Base-by-base conservation (phyloP, 352 stramenopile species). In the Phytophthora foliorum region DNA sequence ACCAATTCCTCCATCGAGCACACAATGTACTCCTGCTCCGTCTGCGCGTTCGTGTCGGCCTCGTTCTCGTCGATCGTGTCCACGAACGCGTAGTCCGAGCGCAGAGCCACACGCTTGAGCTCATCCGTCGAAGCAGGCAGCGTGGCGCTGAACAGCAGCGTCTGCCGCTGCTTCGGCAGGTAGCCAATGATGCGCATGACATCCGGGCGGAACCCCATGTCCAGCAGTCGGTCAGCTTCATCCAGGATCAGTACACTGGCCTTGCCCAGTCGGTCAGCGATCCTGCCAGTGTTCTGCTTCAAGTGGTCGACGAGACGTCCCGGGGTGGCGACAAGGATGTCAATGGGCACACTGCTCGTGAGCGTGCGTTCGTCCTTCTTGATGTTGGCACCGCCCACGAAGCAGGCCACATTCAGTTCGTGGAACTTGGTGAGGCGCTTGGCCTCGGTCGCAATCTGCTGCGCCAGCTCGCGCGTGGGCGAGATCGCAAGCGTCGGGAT, bases 281-380 rank as follows among this genome's bases (percentile, higher is more conserved):
- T 96, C 25, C 85, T 82, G 22, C 90, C 95, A 14, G 94, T 97
- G 73, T 92, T 78, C 69, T 98, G 97, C 63, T 95, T 86, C 32
- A 99, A 77, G 72, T 99, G 97, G 85, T 99, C 98, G 14, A 98
- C 74, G 17, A 99, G 82, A 67, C 98, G 85, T 34, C 98, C 98
- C 10, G 98, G 98, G 6, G 97, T 99, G 13, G 95, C 97, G 34
- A 99, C 95, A 4, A 99, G 74, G 53, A 99, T 95, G 74, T 99
- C 88, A 25, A 97, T 77, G 3, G 77, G 72, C 10, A 45, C 55
- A 44, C 52, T 60, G 25, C 60, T 66, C 3, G 67, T 76, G 14
- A 94, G 71, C 34, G 64, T 55, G 50, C 68, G 65, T 8, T 74
- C 57, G 49, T 93, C 86, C 56, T 89, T 82, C 51, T 88, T 82